Conservation (phyloP, 1,284 basidiomycete genomes). For the Pseudozyma sp. region DNA sequence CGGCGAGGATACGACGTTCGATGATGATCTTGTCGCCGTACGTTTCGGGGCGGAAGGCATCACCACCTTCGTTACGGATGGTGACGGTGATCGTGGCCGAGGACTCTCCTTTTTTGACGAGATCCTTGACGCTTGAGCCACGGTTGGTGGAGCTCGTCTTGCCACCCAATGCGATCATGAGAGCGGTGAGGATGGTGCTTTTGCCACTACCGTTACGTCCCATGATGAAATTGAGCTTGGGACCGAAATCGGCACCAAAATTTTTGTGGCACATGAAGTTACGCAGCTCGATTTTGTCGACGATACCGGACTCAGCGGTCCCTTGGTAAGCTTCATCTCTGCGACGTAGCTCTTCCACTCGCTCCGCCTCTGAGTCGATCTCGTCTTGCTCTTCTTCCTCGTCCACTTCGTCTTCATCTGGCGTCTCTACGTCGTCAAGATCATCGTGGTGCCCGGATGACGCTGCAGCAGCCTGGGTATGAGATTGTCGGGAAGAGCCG, state of each 20-base stretch:
- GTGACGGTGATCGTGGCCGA: conserved; percentile 81
- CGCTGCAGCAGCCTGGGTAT: conserved; percentile 7
- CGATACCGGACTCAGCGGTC: conserved; percentile 77
- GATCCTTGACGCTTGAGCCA: conserved; percentile 85
- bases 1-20: conserved; percentile 81
- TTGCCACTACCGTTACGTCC: conserved; percentile 82
- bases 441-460: conserved; percentile 2
- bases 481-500: conserved; percentile 4
- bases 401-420: conserved; percentile 23
- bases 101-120: conserved; percentile 87
- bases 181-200: conserved; percentile 91
- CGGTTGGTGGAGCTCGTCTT: conserved; percentile 85
- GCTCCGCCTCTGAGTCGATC: conserved; percentile 32
- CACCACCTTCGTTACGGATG: conserved; percentile 87
- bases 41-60: conserved; percentile 84
- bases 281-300: conserved; percentile 84
- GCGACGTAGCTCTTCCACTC: conserved; percentile 24
- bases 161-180: conserved; percentile 92
- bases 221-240: conserved; percentile 96
- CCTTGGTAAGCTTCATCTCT: conserved; percentile 29
- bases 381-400: conserved; percentile 40
- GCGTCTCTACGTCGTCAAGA: conserved; percentile 75
- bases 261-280: conserved; percentile 97
- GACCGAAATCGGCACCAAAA: conserved; percentile 80
- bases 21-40: conserved; percentile 88